Conservation (phyloP, 1,284 basidiomycete genomes). For the Sanguinoderma infundibulare region DNA sequence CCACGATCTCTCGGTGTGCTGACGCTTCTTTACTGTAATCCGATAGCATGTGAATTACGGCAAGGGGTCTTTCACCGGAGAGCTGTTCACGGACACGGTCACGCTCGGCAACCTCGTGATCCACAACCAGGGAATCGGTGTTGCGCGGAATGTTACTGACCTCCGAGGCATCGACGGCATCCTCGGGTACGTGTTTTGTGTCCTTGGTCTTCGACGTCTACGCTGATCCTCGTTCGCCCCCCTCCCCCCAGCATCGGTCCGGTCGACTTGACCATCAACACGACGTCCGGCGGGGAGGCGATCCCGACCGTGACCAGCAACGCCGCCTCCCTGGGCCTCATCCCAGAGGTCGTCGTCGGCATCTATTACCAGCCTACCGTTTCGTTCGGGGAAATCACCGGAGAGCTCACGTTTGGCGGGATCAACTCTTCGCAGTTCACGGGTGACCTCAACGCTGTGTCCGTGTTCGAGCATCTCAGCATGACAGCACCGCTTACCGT, state of each 20-base stretch:
- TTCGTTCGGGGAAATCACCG: conserved; percentile 15
- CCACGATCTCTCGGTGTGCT: not conserved
- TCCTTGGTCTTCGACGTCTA: no score
- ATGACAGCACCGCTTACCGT: not conserved
- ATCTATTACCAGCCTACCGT: conserved; percentile 8
- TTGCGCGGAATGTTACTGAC: no score
- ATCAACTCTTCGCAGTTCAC: conserved; percentile 52
- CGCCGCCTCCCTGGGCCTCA: conserved; percentile 37
- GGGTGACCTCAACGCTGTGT: conserved; percentile 50
- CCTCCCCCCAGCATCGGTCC: conserved; percentile 42
- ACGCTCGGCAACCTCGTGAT: conserved; percentile 37
- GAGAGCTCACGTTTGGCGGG: conserved; percentile 46
- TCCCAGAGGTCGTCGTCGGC: conserved; percentile 5
- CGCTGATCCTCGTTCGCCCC: not conserved
- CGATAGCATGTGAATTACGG: conserved; percentile 47
- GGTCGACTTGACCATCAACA: conserved; percentile 43
- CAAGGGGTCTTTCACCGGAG: conserved; percentile 18
- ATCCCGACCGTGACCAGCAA: conserved; percentile 46
- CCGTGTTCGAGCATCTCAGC: conserved; percentile 30
- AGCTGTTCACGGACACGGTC: conserved; percentile 48
- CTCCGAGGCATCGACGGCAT: no score
- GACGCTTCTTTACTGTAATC: conserved; percentile 10
- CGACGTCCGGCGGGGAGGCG: not conserved
- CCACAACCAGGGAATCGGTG: conserved; percentile 53
- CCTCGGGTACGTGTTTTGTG: not conserved